phyloP scores from a whole-genome alignment of 805 yeast genomes.

The Candida orba region DNA sequence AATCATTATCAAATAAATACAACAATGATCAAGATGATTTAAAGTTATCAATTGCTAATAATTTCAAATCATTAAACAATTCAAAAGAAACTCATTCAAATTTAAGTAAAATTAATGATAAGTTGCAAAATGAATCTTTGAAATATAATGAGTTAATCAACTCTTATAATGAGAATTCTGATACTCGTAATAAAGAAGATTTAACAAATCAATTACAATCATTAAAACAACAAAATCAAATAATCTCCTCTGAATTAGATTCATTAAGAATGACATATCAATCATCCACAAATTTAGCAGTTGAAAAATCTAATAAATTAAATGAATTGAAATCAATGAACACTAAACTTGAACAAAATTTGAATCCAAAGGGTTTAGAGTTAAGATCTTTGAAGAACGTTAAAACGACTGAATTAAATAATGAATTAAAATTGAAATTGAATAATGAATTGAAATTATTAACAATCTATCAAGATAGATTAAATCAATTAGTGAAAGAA shows the following conservation, averaged over 20 bases:
- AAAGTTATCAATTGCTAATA: slow-evolving; percentile 33
- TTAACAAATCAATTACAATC: slow-evolving; percentile 7
- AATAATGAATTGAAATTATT: slow-evolving; percentile 14
- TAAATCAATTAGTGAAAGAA: slow-evolving; percentile 17
- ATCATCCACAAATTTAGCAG: slow-evolving; percentile 38
- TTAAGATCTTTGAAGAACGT: slow-evolving; percentile 18
- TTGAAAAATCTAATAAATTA: slow-evolving; percentile 30
- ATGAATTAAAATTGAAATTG: slow-evolving; percentile 6
- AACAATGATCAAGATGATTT: slow-evolving; percentile 34
- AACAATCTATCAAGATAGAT: slow-evolving; percentile 10
- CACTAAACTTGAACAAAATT: slow-evolving; percentile 23
- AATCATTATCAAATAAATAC: slow-evolving; percentile 31
- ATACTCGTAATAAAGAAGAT: slow-evolving; percentile 23
- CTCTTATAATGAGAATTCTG: too few species aligned
- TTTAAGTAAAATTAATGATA: slow-evolving; percentile 15
- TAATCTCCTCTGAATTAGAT: not conserved
- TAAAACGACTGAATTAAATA: slow-evolving; percentile 3
- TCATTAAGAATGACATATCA: slow-evolving; percentile 37
- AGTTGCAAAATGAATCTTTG: slow-evolving; percentile 16
- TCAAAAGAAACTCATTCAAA: slow-evolving; percentile 13
- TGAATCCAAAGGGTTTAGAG: slow-evolving; percentile 29
- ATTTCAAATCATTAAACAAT: slow-evolving; percentile 27
- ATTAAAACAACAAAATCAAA: slow-evolving; percentile 21
- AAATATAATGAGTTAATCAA: slow-evolving; percentile 10
- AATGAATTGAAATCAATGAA: slow-evolving; percentile 20